Evolutionary conservation across 352 stramenopile genomes (phyloP), one percentile per base, ranked within the genome.

Genomic region (Phytophthora foliorum): DNA sequence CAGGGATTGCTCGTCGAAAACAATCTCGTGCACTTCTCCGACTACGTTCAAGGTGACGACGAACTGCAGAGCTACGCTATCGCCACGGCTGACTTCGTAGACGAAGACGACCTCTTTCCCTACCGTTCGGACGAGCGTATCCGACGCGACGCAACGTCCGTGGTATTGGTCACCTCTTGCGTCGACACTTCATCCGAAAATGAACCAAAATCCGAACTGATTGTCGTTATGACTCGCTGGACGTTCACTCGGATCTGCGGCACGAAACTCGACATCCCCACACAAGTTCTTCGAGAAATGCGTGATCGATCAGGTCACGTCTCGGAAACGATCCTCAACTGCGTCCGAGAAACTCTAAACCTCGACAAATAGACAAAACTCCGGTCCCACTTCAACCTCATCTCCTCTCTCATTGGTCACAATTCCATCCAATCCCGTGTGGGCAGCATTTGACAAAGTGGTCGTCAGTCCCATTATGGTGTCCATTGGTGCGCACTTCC

Each of bases 21-120:
- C 27, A 80, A 77, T 31, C 19, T 67, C 21, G 63, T 74, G 6
- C 46, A 69, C 3, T 77, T 80, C 36, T 74, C 72, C 19, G 41
- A 74, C 31, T 24, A 52, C 34, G 48, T 42, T 8, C 19, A 41
- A 31, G 19, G 13, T 6, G 22, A 36, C 9, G 32, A 46, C 17
- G 44, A 52, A 17, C 17, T 10, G 27, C 52, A 29, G 27, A 55
- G 32, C 5, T 72, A 63, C 29, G 65, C 50, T 5, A 24, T 65
- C 2, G 50, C 36, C 6, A 27, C 32, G 0, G 63, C 24, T 11
- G 58, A 72, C 13, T 81, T 74, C 16, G 75, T 87, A 7, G 63
- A 87, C 27, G 36, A 76, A 24, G 75, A 87, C 60, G 76, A 79
- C 7, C 50, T 77, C 32, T 72, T 81, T 6, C 78, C 78, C 16